A percentile compares a stretch with the other conserved stretches of the same genome.
These are phyloP conservation scores for Trichosporon sp. DNA, from an alignment of 1,284 basidiomycete species.

Conservation along the genomic window DNA sequence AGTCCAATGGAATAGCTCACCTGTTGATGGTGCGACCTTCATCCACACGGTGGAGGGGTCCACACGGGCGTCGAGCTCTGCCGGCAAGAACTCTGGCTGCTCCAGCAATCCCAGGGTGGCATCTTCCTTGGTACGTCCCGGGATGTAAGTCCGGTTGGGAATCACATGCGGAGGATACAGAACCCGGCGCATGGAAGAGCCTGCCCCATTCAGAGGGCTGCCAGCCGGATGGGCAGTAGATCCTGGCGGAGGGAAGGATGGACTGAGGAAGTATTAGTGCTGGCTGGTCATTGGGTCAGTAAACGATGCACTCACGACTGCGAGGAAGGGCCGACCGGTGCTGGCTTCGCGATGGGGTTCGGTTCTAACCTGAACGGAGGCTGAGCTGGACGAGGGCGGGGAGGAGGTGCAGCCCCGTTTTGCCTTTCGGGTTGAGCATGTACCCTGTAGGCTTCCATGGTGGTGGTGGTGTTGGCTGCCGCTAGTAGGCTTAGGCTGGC, in stretches of 20 bases:
- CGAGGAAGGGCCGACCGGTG: not conserved
- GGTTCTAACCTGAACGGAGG: not conserved
- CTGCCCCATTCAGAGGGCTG: not conserved
- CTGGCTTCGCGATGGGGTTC: not conserved
- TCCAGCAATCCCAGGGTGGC: constrained; percentile 19
- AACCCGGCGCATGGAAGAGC: not conserved
- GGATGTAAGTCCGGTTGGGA: not conserved
- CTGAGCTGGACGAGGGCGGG: not conserved
- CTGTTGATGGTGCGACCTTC: constrained; percentile 7
- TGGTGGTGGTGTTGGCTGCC: not conserved
- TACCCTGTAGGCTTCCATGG: not conserved
- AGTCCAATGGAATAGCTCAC: not conserved
- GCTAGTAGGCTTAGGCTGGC: not conserved
- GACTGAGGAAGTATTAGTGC: not conserved
- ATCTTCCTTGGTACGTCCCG: not conserved
- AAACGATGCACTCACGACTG: not conserved
- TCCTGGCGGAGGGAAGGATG: not conserved
- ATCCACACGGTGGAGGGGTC: constrained; percentile 35
- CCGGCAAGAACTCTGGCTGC: constrained; percentile 30
- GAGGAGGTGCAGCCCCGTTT: not conserved
- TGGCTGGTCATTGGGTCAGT: not conserved
- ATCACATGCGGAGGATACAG: not conserved
- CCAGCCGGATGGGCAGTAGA: not conserved
- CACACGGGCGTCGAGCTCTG: constrained; percentile 30
- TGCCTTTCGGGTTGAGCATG: not conserved